Conservation (phyloP, 1,284 basidiomycete species). For the Heterobasidion annosum region DNA sequence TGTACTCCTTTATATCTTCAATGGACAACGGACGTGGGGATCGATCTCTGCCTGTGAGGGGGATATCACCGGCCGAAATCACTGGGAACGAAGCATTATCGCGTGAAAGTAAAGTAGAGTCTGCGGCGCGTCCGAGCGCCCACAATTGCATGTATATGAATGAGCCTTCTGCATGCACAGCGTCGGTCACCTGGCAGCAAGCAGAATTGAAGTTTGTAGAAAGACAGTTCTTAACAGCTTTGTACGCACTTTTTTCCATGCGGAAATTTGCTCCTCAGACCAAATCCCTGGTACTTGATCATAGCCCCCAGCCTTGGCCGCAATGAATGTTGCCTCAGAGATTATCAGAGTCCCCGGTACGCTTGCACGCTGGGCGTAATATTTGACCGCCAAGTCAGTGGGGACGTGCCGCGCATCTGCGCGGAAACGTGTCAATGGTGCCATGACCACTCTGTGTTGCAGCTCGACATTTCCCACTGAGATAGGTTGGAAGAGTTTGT, state of each 20-base stretch:
- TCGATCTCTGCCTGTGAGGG: constrained; percentile 23
- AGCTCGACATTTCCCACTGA: constrained; percentile 29
- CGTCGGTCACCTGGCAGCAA: constrained; percentile 16
- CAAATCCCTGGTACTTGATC: constrained; percentile 33
- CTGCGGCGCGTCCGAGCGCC: constrained; percentile 33
- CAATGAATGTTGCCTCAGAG: constrained; percentile 36
- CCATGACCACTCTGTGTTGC: constrained; percentile 34
- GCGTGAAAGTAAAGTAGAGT: constrained; percentile 18
- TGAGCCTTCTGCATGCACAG: constrained; percentile 23
- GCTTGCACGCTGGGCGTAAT: constrained; percentile 37
- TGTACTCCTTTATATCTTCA: constrained; percentile 33
- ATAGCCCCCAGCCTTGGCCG: constrained; percentile 26
- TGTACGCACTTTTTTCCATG: constrained; percentile 33
- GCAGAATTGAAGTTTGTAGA: not conserved
- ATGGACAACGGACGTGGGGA: constrained; percentile 17
- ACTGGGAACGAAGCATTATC: constrained; percentile 17
- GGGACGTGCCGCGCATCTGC: constrained; percentile 20
- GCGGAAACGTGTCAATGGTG: constrained; percentile 34
- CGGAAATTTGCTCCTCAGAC: constrained; percentile 31
- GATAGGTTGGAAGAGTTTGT: constrained; percentile 32
- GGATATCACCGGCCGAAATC: constrained; percentile 27
- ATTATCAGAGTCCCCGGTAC: constrained; percentile 37
- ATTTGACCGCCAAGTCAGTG: constrained; percentile 25
- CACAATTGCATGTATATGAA: constrained; percentile 38
- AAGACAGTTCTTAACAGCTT: not conserved